phyloP scores from a whole-genome alignment of 2,329 filamentous ascomycete species.

The Calonectria pseudoturangicola region DNA sequence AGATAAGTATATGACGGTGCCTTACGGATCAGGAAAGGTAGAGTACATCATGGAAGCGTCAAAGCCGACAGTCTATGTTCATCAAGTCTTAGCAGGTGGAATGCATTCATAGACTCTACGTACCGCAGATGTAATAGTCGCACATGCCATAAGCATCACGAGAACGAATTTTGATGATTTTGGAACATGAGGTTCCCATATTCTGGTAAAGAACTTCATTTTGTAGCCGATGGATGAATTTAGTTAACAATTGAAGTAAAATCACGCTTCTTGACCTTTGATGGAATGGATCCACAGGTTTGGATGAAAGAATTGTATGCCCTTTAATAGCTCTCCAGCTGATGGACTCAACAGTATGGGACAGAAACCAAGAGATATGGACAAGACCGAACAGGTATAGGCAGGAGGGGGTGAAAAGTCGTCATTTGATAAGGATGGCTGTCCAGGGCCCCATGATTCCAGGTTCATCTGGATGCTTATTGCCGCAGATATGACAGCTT shows the following conservation, averaged over 20 bases:
- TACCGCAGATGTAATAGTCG: slow-evolving; percentile 16
- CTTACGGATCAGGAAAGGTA: not conserved
- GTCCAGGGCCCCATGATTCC: too few relatives aligned
- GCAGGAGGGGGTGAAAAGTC: too few relatives aligned
- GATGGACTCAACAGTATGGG: too few relatives aligned
- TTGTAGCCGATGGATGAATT: not conserved
- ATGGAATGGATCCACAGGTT: not conserved
- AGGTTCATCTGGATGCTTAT: not conserved
- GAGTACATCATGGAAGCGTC: slow-evolving; percentile 7
- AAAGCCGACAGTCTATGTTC: slow-evolving; percentile 2
- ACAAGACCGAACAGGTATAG: not conserved
- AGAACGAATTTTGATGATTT: slow-evolving; percentile 10
- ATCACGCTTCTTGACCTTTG: not conserved
- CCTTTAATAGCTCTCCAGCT: not conserved
- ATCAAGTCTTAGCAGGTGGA: too few relatives aligned
- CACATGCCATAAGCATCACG: slow-evolving; percentile 10
- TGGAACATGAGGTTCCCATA: slow-evolving; percentile 15
- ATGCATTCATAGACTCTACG: not conserved
- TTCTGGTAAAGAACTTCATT: not conserved
- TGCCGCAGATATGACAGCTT: not conserved
- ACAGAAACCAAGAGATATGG: not conserved
- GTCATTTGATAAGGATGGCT: not conserved
- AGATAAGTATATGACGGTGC: too few relatives aligned
- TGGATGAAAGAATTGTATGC: too few relatives aligned
- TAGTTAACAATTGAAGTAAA: not conserved